phyloP scores from a whole-genome alignment of 176 grass and related monocot genomes.

The Eleusine indica region DNA sequence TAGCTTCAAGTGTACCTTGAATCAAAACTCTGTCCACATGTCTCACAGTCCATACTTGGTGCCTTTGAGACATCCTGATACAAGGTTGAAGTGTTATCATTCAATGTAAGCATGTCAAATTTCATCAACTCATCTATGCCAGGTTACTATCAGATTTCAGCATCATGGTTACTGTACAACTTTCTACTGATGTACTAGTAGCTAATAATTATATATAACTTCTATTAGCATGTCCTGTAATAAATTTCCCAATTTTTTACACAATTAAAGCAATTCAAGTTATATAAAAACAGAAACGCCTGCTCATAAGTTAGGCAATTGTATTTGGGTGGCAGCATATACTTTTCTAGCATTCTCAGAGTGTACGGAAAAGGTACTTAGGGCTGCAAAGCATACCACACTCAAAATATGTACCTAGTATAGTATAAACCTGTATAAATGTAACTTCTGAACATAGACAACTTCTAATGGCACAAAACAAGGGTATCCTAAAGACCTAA shows the following conservation, averaged over 20 bases:
- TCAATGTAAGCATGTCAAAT: neutral
- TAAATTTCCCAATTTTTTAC: neutral
- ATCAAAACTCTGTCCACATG: constrained; percentile 76
- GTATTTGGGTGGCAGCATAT: neutral
- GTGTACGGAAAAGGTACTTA: neutral
- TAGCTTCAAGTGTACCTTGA: constrained; percentile 63
- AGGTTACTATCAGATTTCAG: constrained; percentile 9
- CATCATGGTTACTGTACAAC: neutral
- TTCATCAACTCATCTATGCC: constrained; percentile 11
- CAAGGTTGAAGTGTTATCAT: constrained; percentile 17
- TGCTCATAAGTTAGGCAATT: neutral
- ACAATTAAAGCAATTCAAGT: neutral
- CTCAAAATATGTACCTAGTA: neutral
- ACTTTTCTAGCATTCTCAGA: neutral
- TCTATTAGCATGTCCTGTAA: neutral
- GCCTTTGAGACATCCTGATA: constrained; percentile 60
- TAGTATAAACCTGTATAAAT: neutral
- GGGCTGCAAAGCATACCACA: neutral
- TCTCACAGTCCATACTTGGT: constrained; percentile 70
- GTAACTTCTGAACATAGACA: neutral
- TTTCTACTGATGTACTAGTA: neutral
- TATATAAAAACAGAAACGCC: neutral
- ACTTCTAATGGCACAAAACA: neutral
- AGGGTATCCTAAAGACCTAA: neutral
- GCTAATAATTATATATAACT: neutral